Base-by-base conservation (phyloP, 768 basidiomycete species). In the Lactifluus hygrophoroides region DNA sequence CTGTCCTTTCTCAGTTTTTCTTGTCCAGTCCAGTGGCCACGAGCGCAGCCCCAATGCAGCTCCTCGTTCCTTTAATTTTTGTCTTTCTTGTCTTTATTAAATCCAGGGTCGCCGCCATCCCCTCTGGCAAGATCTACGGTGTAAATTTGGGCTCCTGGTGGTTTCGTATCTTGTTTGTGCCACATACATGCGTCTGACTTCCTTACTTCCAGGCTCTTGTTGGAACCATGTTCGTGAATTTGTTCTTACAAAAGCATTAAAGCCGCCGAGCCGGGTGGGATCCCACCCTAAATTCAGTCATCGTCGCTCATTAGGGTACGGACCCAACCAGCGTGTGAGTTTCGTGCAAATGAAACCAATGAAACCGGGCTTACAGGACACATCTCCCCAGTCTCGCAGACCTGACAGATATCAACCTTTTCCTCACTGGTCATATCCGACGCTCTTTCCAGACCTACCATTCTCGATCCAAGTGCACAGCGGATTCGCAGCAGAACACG, bases 131-230 rank as follows among this genome's bases (percentile, higher is more conserved):
- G 61, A 82, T 85, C 16, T 82, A 85, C 66, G 86, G 86, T 47
- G 85, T 88, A 3, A 88, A 88, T 66, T 66, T 88, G 32, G 84
- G 86, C 14, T 81, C 81, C 54, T 86, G 83, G 83, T 80, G 60
- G 63, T 51, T 27, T 51, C 9, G 6, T 14, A n/a, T 4, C 17
- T 25, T 25, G 28, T n/a, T n/a, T n/a, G 11, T 32, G 14, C 14
- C 35, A 32, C 37, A 48, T 60, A 61, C 35, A 48, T 25, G 43
- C 48, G 21, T 48, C 48, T 42, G 61, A 42, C 32, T 14, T 5
- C n/a, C 27, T 7, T 5, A 16, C 19, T 35, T 57, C 10, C 55
- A 89, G 88, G 88, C 76, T 90, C 50, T 69, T 90, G 0, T 69
- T 88, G 5, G 88, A 90, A 65, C 65, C 86, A n/a, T 56, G 59